phyloP scores from a whole-genome alignment of 768 basidiomycete species.

The Termitomyces sp. region DNA sequence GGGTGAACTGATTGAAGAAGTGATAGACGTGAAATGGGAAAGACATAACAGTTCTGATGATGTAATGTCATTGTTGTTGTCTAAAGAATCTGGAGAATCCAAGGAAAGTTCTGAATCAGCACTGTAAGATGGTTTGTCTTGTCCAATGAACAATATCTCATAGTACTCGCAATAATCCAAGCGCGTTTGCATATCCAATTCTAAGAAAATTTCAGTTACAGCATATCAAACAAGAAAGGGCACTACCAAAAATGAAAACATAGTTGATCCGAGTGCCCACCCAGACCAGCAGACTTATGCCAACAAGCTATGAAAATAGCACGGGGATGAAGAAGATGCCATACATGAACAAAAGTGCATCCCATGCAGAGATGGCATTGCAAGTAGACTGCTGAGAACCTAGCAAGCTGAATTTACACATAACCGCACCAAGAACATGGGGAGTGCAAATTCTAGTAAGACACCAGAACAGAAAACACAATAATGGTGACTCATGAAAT shows the following conservation, averaged over 20 bases:
- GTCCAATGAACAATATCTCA: constrained; percentile 31
- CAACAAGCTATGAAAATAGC: constrained; percentile 73
- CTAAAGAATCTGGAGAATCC: constrained; percentile 8
- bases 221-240: constrained; percentile 10
- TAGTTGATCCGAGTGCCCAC: constrained; percentile 79
- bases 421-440: constrained; percentile 20
- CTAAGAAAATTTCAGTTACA: constrained; percentile 30
- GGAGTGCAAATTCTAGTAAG: constrained; percentile 67
- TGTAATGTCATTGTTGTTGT: constrained; percentile 13
- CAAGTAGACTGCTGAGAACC: constrained; percentile 55
- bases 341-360: constrained; percentile 75
- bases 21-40: constrained; percentile 40
- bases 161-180: constrained; percentile 78
- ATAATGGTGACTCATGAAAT: constrained; percentile 58
- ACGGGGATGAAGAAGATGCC: constrained; percentile 69
- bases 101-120: constrained; percentile 16
- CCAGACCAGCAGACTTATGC: constrained; percentile 83
- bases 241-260: constrained; percentile 83
- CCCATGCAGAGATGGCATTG: constrained; percentile 61
- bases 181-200: constrained; percentile 65
- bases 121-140: constrained; percentile 11
- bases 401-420: constrained; percentile 21
- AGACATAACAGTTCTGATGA: constrained; percentile 30
- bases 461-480: constrained; percentile 75
- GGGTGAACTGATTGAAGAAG: constrained; percentile 30